Percentiles rank a stretch among this genome's conserved stretches.
Evolutionary conservation across 73 alveolate genomes (phyloP).

Genomic region (Uronychia binucleata): DNA sequence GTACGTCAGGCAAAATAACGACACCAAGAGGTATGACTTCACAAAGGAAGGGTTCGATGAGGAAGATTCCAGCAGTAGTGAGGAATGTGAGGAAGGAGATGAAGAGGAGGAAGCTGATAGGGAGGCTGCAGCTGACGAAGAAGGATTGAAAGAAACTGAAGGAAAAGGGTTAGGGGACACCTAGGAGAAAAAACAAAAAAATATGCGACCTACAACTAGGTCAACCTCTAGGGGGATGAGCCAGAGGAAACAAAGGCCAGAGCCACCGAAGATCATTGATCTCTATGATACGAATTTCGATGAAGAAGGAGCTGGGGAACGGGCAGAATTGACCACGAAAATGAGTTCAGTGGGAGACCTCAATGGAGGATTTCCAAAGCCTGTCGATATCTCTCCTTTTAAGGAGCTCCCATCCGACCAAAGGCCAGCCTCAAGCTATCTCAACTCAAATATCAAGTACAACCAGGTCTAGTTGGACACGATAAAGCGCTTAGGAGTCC

Average conservation of each 20-base stretch:
- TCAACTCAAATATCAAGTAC: neutral
- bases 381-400: neutral
- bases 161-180: too few species aligned
- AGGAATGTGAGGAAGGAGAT: constrained; percentile 23
- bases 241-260: neutral
- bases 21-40: constrained; percentile 28
- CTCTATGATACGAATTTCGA: neutral
- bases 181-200: too few species aligned
- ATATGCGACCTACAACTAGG: too few species aligned
- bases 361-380: neutral
- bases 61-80: constrained; percentile 37
- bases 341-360: neutral
- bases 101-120: constrained; percentile 6
- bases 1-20: constrained; percentile 40
- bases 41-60: constrained; percentile 16
- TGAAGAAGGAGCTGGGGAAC: neutral
- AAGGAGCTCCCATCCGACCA: neutral
- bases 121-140: constrained; percentile 11
- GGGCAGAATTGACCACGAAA: neutral
- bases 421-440: neutral
- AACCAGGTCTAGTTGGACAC: neutral
- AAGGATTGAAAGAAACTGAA: too few species aligned
- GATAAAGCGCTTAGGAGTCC: neutral
- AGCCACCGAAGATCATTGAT: neutral
- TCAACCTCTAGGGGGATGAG: neutral